phyloP scores from a whole-genome alignment of 1,284 basidiomycete species.

The Singerocomus rubriflavus region DNA sequence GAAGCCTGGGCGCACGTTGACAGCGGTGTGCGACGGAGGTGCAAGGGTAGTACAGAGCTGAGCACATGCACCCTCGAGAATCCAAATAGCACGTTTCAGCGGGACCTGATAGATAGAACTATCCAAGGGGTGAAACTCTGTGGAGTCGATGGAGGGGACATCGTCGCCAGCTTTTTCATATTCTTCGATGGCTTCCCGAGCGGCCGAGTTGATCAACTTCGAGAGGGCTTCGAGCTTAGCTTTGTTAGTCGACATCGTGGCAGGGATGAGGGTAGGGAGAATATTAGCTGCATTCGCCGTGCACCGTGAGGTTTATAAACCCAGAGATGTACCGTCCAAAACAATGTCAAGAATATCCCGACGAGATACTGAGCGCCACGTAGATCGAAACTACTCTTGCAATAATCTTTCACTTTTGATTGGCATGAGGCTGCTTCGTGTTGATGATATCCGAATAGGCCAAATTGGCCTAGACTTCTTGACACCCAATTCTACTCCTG shows the following conservation, averaged over 20 bases:
- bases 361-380: no score
- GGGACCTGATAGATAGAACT: constrained; percentile 21
- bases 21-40: constrained; percentile 25
- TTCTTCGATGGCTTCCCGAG: constrained; percentile 24
- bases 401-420: no score
- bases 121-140: constrained; percentile 24
- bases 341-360: no score
- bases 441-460: no score
- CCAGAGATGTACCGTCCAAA: no score
- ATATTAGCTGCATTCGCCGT: background rate
- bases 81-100: constrained; percentile 25
- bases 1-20: constrained; percentile 21
- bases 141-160: constrained; percentile 24
- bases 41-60: constrained; percentile 32
- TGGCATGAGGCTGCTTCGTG: no score
- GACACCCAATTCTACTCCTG: no score
- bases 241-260: constrained; percentile 22
- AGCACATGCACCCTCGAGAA: constrained; percentile 29
- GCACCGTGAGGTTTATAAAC: no score
- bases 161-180: constrained; percentile 27
- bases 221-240: constrained; percentile 27
- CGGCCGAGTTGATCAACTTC: constrained; percentile 25
- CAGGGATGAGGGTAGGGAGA: background rate
- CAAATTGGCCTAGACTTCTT: no score
- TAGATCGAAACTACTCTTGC: no score